Evolutionary conservation across 257 asterid genomes (phyloP).

Genomic region (Penstemon barbatus): DNA sequence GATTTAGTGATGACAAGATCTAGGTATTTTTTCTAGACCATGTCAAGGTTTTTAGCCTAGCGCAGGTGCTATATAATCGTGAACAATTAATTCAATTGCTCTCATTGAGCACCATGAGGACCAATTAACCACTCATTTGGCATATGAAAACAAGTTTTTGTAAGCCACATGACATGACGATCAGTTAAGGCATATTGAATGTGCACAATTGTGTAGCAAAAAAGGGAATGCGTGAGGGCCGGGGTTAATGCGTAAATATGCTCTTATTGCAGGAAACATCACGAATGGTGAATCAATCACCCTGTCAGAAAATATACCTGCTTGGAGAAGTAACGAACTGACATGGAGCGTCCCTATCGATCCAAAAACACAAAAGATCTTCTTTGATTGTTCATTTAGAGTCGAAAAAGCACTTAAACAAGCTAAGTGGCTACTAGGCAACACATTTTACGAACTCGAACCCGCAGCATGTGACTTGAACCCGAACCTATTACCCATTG

Average conservation of each 20-base stretch:
- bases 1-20: too few species aligned
- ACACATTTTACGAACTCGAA: conserved; percentile 41
- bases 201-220: too few species aligned
- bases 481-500: conserved; percentile 36
- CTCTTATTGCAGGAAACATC: conserved; percentile 28
- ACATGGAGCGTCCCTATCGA: conserved; percentile 26
- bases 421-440: conserved; percentile 24
- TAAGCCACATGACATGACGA: too few species aligned
- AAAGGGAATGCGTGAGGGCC: too few species aligned
- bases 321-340: conserved; percentile 25
- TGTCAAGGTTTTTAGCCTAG: too few species aligned
- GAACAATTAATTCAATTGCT: too few species aligned
- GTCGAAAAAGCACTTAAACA: not conserved
- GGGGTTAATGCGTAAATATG: not conserved
- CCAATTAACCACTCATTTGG: too few species aligned
- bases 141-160: too few species aligned
- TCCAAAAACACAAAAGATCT: not conserved
- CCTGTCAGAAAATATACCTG: conserved; percentile 24
- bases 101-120: too few species aligned
- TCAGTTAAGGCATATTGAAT: too few species aligned
- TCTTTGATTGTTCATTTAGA: conserved; percentile 13
- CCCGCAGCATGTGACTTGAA: conserved; percentile 32
- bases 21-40: too few species aligned
- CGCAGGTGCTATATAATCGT: too few species aligned
- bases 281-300: conserved; percentile 25